phyloP scores from a whole-genome alignment of 2,329 filamentous ascomycete genomes.

The Phaeoacremonium minimum region DNA sequence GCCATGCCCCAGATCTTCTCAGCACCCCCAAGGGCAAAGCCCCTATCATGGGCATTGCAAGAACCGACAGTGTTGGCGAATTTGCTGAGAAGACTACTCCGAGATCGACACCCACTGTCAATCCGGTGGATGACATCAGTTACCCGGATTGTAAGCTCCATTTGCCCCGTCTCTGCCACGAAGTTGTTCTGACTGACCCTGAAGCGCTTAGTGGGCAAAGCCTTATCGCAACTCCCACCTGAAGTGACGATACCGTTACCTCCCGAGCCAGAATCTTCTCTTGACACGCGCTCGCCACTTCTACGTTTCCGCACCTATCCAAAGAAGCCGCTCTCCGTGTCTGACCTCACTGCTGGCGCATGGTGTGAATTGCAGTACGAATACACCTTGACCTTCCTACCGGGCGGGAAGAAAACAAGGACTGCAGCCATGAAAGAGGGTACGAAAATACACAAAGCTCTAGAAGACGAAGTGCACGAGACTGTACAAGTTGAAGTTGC shows the following conservation, averaged over 20 bases:
- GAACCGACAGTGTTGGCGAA: constrained; percentile 6
- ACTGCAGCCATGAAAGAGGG: constrained; percentile 85
- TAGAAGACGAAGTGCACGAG: constrained; percentile 82
- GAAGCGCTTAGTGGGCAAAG: constrained; percentile 60
- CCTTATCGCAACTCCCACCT: constrained; percentile 19
- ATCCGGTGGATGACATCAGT: constrained; percentile 21
- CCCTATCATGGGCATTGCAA: constrained; percentile 10
- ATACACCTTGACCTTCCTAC: constrained; percentile 72
- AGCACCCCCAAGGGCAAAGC: constrained; percentile 5
- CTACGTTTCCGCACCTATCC: constrained; percentile 75
- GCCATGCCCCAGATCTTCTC: constrained; percentile 4
- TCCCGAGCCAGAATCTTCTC: constrained; percentile 12
- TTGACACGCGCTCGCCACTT: constrained; percentile 54
- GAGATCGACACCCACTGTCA: constrained; percentile 4
- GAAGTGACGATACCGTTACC: no score
- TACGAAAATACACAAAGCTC: constrained; percentile 70
- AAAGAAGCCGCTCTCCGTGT: constrained; percentile 77
- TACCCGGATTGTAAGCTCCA: constrained; percentile 50
- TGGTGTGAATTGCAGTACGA: constrained; percentile 97
- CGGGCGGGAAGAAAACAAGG: constrained; percentile 66
- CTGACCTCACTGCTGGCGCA: constrained; percentile 80
- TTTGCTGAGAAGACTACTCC: constrained; percentile 6
- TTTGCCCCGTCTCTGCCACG: not conserved
- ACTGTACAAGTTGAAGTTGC: constrained; percentile 68
- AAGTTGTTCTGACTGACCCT: constrained; percentile 53